Percentiles rank a stretch among this genome's conserved stretches.
These are phyloP conservation scores for Chaetomiaceae sp. DNA, from an alignment of 2,329 filamentous ascomycete genomes.

Conservation along the genomic window DNA sequence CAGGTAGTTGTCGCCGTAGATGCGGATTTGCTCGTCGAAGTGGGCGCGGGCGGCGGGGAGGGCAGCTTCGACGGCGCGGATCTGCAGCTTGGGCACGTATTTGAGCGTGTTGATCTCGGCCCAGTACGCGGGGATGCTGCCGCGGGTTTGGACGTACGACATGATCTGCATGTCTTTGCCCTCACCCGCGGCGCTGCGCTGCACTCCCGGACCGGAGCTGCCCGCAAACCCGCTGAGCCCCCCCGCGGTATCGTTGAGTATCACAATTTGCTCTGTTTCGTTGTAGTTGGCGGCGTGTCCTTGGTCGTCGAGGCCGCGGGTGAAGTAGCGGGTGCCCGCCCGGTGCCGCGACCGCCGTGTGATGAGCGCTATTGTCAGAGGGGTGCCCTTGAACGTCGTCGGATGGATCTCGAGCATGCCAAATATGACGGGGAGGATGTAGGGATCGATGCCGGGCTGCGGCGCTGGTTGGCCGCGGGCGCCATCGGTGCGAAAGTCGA, in stretches of 20 bases:
- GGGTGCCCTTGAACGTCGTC: slow-evolving; percentile 78
- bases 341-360: slow-evolving; percentile 84
- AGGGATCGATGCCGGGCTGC: slow-evolving; percentile 79
- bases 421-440: slow-evolving; percentile 91
- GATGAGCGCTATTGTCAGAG: slow-evolving; percentile 81
- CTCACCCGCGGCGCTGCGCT: slow-evolving; percentile 63
- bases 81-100: slow-evolving; percentile 86
- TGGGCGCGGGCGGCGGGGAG: slow-evolving; percentile 75
- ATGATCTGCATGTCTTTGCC: slow-evolving; percentile 81
- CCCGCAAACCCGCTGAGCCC: slow-evolving; percentile 77
- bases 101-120: slow-evolving; percentile 89
- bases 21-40: slow-evolving; percentile 85
- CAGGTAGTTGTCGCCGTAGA: slow-evolving; percentile 95
- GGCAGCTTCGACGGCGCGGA: slow-evolving; percentile 78
- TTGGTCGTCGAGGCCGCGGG: slow-evolving; percentile 85
- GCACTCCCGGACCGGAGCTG: slow-evolving; percentile 58
- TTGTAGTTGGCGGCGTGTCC: slow-evolving; percentile 99
- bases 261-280: slow-evolving; percentile 89
- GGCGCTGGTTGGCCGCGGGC: slow-evolving; percentile 61
- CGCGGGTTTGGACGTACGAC: slow-evolving; percentile 93
- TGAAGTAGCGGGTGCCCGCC: slow-evolving; percentile 91
- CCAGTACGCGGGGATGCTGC: slow-evolving; percentile 95
- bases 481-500: slow-evolving; percentile 71
- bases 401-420: slow-evolving; percentile 90
- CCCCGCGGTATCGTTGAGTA: slow-evolving; percentile 76